phyloP scores from a whole-genome alignment of 306 rosid species.

The Parietaria judaica region DNA sequence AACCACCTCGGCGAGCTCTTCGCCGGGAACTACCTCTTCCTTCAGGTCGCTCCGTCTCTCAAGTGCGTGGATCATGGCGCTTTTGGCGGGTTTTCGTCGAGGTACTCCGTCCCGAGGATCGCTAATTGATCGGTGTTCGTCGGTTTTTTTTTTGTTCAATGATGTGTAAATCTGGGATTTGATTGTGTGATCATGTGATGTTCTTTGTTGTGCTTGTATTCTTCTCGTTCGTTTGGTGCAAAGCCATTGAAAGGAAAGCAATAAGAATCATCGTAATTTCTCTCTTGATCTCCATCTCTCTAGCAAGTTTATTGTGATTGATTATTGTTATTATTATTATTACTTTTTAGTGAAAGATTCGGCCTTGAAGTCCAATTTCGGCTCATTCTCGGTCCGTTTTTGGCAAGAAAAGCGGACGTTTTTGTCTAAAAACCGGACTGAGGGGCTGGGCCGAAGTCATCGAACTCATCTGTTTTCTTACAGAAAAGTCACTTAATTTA shows the following conservation, averaged over 20 bases:
- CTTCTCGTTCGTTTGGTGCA: not conserved
- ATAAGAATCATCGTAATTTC: too few species aligned
- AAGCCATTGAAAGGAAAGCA: not conserved
- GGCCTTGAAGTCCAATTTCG: too few species aligned
- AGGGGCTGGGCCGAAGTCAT: too few species aligned
- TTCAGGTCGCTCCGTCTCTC: conserved; percentile 56
- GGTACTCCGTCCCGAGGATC: conserved; percentile 24
- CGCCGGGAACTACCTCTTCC: conserved; percentile 73
- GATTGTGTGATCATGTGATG: not conserved
- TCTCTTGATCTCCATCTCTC: too few species aligned
- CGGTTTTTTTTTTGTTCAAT: not conserved
- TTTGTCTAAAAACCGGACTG: too few species aligned
- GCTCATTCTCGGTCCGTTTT: too few species aligned
- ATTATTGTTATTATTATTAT: too few species aligned
- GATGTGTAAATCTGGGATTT: not conserved
- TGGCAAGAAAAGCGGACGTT: too few species aligned
- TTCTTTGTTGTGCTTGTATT: not conserved
- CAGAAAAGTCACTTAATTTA: too few species aligned
- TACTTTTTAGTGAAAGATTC: too few species aligned
- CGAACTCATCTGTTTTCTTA: too few species aligned
- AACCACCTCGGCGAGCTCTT: conserved; percentile 68
- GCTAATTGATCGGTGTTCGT: conserved; percentile 1
- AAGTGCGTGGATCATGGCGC: conserved; percentile 17
- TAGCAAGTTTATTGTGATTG: too few species aligned
- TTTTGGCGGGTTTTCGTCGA: conserved; percentile 10